Conservation (phyloP, 148 eudicot genomes). For the Drosera capensis region DNA sequence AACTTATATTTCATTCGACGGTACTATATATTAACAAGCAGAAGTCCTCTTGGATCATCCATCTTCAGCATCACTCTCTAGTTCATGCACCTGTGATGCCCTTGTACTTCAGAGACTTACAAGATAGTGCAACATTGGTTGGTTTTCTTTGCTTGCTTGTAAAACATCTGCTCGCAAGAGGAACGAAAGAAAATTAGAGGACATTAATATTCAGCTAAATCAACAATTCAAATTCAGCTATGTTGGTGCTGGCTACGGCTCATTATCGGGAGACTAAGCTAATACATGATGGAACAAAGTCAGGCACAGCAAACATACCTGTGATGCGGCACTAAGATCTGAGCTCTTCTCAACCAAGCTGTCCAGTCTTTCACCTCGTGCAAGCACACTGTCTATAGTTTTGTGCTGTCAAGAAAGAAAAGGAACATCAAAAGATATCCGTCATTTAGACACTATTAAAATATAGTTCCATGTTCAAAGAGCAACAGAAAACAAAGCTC, state of each 20-base stretch:
- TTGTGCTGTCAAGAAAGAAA: constrained; percentile 43
- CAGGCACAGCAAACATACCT: constrained; percentile 29
- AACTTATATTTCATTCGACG: no score
- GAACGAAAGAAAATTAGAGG: not conserved
- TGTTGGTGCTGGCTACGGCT: no score
- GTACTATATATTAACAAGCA: no score
- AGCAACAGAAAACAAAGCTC: no score
- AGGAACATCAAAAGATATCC: not conserved
- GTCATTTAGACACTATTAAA: no score
- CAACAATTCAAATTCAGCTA: no score
- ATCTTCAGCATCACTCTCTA: no score
- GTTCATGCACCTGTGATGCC: no score
- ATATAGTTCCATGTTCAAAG: no score
- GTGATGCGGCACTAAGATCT: constrained; percentile 88
- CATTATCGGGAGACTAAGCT: no score
- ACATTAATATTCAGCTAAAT: not conserved
- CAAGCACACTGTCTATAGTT: constrained; percentile 90
- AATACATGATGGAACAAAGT: no score
- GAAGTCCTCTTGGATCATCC: no score
- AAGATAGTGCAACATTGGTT: constrained; percentile 75
- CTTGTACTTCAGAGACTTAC: constrained; percentile 21
- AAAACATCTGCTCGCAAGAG: constrained; percentile 58
- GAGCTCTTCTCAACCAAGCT: constrained; percentile 96
- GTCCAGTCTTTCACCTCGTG: constrained; percentile 81
- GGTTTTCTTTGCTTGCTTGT: constrained; percentile 88